Evolutionary conservation across 495 filamentous ascomycete species (phyloP).

Genomic region (Friedmanniomyces endolithicus): DNA sequence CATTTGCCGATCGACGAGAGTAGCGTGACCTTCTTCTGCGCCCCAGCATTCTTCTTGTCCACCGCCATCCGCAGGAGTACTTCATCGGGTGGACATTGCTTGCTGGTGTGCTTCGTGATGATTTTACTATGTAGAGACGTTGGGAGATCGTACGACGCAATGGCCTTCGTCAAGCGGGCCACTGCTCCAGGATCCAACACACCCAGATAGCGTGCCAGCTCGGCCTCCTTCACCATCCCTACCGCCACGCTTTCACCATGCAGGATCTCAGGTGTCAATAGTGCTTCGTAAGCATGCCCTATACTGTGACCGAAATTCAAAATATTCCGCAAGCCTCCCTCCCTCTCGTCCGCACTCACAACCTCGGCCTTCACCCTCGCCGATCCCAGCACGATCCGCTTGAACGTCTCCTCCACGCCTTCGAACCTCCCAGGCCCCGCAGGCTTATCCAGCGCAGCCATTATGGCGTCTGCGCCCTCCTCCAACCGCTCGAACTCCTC

Average conservation of each 20-base stretch:
- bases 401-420: slow-evolving; percentile 45
- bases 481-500: slow-evolving; percentile 77
- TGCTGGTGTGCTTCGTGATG: slow-evolving; percentile 74
- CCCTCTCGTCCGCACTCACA: slow-evolving; percentile 83
- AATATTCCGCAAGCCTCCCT: slow-evolving; percentile 87
- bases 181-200: slow-evolving; percentile 79
- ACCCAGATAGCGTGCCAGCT: slow-evolving; percentile 80
- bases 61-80: slow-evolving; percentile 86
- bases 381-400: slow-evolving; percentile 77
- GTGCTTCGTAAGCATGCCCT: slow-evolving; percentile 90
- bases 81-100: slow-evolving; percentile 81
- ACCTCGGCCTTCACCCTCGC: slow-evolving; percentile 85
- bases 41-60: slow-evolving; percentile 96
- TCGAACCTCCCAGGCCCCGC: slow-evolving; percentile 39
- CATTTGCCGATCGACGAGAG: slow-evolving; percentile 82
- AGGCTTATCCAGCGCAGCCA: slow-evolving; percentile 42
- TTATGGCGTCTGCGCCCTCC: slow-evolving; percentile 59
- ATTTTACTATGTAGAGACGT: slow-evolving; percentile 73
- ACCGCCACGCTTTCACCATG: slow-evolving; percentile 94
- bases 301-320: slow-evolving; percentile 98
- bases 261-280: slow-evolving; percentile 86
- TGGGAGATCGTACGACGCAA: slow-evolving; percentile 84
- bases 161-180: slow-evolving; percentile 77
- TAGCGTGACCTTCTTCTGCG: slow-evolving; percentile 93
- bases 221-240: slow-evolving; percentile 96